These are phyloP conservation scores for Parastagonospora avenae DNA, from an alignment of 2,329 filamentous ascomycete species.

Conservation along the genomic window DNA sequence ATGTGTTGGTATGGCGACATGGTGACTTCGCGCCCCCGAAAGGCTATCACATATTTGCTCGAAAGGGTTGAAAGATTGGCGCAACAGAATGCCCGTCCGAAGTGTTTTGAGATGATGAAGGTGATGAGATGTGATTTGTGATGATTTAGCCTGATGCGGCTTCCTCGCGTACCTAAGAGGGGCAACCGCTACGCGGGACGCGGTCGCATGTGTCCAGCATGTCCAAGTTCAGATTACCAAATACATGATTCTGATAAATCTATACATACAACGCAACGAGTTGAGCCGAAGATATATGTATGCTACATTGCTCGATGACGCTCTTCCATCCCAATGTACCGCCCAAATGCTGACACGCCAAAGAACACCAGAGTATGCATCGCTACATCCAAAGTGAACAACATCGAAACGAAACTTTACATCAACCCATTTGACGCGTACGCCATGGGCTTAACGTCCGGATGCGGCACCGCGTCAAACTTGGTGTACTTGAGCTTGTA, in stretches of 20 bases:
- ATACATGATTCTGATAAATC: neutral
- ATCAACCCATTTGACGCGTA: constrained; percentile 86
- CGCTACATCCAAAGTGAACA: constrained; percentile 31
- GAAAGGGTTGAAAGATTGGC: neutral
- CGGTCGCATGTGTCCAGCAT: too few relatives aligned
- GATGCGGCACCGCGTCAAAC: constrained; percentile 96
- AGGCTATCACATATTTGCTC: constrained; percentile 19
- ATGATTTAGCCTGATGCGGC: neutral
- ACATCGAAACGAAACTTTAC: constrained; percentile 48
- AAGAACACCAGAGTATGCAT: constrained; percentile 46
- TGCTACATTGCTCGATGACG: constrained; percentile 6
- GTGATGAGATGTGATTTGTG: constrained; percentile 5
- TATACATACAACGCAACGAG: neutral
- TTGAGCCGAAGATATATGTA: neutral
- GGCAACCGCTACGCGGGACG: neutral
- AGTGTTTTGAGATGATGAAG: neutral
- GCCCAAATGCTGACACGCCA: constrained; percentile 36
- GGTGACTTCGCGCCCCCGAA: constrained; percentile 6
- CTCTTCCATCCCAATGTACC: constrained; percentile 1
- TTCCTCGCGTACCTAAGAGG: neutral
- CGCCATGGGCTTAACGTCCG: constrained; percentile 91
- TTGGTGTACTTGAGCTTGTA: constrained; percentile 91
- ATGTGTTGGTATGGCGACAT: constrained; percentile 42
- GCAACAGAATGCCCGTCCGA: neutral
- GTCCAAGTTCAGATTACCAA: neutral